Evolutionary conservation across 192 early-diverging fungal species (phyloP).

Genomic region (Coemansia sp.): DNA sequence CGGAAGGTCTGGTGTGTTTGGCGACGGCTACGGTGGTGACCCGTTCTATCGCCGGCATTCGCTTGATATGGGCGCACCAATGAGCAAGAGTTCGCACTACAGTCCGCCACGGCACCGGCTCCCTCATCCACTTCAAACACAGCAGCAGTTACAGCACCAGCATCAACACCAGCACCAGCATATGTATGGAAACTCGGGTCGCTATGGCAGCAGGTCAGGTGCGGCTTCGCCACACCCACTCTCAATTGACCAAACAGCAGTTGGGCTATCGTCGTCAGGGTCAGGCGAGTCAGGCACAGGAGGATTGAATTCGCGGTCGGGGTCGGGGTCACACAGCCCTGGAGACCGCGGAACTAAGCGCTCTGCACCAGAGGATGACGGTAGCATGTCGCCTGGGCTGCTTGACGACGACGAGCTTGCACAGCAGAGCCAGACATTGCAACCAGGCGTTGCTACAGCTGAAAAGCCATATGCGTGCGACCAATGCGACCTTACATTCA

Average conservation of each 20-base stretch:
- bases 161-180: conserved; percentile 14
- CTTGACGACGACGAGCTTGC: conserved; percentile 17
- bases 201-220: conserved; percentile 17
- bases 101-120: conserved; percentile 19
- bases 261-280: conserved; percentile 18
- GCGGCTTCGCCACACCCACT: conserved; percentile 32
- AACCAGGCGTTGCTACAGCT: conserved; percentile 28
- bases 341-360: conserved; percentile 23
- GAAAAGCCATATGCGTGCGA: conserved; percentile 56
- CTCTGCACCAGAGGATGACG: conserved; percentile 9
- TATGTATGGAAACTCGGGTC: conserved; percentile 4
- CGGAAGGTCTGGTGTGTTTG: conserved; percentile 40
- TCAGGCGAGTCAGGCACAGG: conserved; percentile 5
- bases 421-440: not conserved
- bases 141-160: conserved; percentile 13
- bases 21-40: conserved; percentile 23
- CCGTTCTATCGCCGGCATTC: conserved; percentile 43
- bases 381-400: not conserved
- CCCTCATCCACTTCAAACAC: not conserved
- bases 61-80: conserved; percentile 36
- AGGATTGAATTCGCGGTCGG: not conserved
- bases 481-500: conserved; percentile 68
- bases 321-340: conserved; percentile 4
- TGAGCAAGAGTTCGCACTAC: conserved; percentile 9
- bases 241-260: conserved; percentile 27